phyloP scores from a whole-genome alignment of 2,329 filamentous ascomycete genomes.

The Cytospora leucostoma region DNA sequence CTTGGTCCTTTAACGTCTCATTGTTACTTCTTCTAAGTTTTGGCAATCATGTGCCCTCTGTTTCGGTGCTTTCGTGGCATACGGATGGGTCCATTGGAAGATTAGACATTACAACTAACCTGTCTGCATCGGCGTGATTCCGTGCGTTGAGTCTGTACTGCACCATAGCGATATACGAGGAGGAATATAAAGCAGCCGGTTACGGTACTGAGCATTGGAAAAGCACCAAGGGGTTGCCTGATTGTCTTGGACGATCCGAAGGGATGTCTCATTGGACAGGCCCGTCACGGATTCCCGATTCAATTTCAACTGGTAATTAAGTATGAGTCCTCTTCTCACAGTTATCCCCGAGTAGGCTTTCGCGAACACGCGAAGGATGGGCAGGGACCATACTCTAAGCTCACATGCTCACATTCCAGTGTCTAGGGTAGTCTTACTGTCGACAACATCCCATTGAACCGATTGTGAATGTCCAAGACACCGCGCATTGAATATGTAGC shows the following conservation, averaged over 20 bases:
- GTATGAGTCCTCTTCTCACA: too few species aligned
- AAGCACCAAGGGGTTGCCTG: not conserved
- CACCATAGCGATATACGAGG: not conserved
- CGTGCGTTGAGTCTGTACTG: too few species aligned
- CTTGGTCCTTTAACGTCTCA: too few species aligned
- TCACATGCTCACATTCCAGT: not conserved
- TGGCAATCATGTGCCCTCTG: too few species aligned
- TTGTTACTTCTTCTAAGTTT: too few species aligned
- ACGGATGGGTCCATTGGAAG: too few species aligned
- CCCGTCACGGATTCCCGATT: not conserved
- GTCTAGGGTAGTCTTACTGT: not conserved
- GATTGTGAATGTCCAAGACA: not conserved
- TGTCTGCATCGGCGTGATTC: too few species aligned
- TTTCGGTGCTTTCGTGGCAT: too few species aligned
- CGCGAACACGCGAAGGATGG: not conserved
- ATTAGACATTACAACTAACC: too few species aligned
- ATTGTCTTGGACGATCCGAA: not conserved
- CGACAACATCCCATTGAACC: not conserved
- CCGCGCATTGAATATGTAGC: too few species aligned
- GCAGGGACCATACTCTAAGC: not conserved
- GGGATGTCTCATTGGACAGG: not conserved
- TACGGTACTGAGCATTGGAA: not conserved
- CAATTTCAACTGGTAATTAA: too few species aligned
- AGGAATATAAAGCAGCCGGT: not conserved
- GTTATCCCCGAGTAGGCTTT: too few species aligned